Percentiles rank a stretch among this genome's conserved stretches.
These are phyloP conservation scores for Coffea eugenioides DNA, from an alignment of 257 asterid species.

Conservation along the genomic window DNA sequence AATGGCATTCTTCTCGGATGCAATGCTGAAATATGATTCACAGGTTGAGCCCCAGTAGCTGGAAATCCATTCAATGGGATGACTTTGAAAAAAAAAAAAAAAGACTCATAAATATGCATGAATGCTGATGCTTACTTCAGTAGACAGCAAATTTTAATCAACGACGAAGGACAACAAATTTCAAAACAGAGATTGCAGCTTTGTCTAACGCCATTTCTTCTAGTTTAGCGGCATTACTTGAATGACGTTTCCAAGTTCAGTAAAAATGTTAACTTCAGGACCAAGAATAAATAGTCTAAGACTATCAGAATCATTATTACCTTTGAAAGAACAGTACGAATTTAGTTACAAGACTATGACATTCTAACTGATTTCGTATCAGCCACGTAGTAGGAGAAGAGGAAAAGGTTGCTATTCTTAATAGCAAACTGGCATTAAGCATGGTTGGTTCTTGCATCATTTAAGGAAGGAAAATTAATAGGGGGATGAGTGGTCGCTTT, in stretches of 20 bases:
- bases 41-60: background rate
- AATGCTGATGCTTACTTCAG: background rate
- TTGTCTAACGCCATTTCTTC: background rate
- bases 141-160: background rate
- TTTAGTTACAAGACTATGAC: conserved; percentile 20
- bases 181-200: background rate
- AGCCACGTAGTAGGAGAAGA: background rate
- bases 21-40: background rate
- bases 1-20: background rate
- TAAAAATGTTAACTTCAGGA: conserved; percentile 9
- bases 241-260: background rate
- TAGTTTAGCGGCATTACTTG: background rate
- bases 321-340: conserved; percentile 2
- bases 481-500: background rate
- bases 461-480: background rate
- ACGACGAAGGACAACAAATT: background rate
- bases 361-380: conserved; percentile 6
- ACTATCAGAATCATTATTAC: background rate
- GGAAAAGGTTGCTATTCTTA: background rate
- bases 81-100: background rate
- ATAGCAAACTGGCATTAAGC: background rate
- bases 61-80: background rate
- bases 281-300: conserved; percentile 8
- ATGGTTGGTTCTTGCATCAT: background rate
- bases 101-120: background rate